Evolutionary conservation across 2,329 filamentous ascomycete species (phyloP).

Genomic region (Kalmusia sp.): DNA sequence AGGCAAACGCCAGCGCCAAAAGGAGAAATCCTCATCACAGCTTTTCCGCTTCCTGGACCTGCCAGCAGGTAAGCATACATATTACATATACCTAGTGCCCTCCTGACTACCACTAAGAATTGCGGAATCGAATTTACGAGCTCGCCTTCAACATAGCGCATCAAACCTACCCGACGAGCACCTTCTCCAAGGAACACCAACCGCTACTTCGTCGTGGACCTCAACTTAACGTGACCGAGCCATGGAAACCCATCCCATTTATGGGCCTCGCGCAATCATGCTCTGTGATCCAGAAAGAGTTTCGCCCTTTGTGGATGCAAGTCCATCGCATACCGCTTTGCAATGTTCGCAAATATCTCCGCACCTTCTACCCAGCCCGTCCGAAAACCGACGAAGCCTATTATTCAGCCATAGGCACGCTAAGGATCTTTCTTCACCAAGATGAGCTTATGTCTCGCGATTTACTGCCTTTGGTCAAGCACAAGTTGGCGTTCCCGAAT

Average conservation of each 20-base stretch:
- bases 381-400: slow-evolving; percentile 9
- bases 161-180: slow-evolving; percentile 20
- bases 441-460: slow-evolving; percentile 14
- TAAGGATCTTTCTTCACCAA: slow-evolving; percentile 21
- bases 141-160: slow-evolving; percentile 16
- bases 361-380: slow-evolving; percentile 25
- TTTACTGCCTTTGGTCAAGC: slow-evolving; percentile 24
- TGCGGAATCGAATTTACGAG: slow-evolving; percentile 35
- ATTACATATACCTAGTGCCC: neutral
- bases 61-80: slow-evolving; percentile 24
- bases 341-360: slow-evolving; percentile 24
- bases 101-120: slow-evolving; percentile 17
- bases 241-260: slow-evolving; percentile 19
- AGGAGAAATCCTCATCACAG: neutral
- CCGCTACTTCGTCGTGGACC: neutral
- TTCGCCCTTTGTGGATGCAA: slow-evolving; percentile 33
- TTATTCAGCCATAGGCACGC: slow-evolving; percentile 8
- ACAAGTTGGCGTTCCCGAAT: slow-evolving; percentile 23
- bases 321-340: slow-evolving; percentile 26
- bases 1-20: slow-evolving; percentile 18
- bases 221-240: neutral
- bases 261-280: slow-evolving; percentile 30
- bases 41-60: slow-evolving; percentile 31
- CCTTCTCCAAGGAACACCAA: slow-evolving; percentile 5
- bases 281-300: slow-evolving; percentile 30